Evolutionary conservation across 208 protist genomes (phyloP).

Genomic region (Phytomonas sp.): DNA sequence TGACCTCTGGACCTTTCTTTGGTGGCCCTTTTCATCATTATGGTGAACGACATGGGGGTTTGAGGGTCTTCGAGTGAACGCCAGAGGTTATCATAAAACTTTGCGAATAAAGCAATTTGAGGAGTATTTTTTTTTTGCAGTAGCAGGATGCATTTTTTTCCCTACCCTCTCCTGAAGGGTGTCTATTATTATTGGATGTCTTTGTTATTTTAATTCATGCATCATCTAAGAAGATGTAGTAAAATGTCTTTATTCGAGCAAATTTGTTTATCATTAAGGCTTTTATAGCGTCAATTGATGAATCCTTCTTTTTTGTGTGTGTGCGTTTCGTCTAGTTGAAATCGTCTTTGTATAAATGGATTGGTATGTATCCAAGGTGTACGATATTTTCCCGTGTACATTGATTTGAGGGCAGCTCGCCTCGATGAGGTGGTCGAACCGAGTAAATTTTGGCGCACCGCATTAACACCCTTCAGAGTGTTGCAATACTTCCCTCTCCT

Average conservation of each 20-base stretch:
- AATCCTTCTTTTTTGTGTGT: slow-evolving; percentile 8
- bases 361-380: neutral
- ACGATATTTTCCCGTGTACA: neutral
- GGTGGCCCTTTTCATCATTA: neutral
- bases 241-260: neutral
- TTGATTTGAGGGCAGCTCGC: neutral
- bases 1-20: neutral
- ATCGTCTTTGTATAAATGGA: neutral
- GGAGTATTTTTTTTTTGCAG: neutral
- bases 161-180: neutral
- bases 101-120: neutral
- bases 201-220: neutral
- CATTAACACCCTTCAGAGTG: neutral
- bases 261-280: neutral
- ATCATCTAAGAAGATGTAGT: neutral
- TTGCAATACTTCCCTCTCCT: neutral
- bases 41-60: neutral
- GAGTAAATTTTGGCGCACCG: neutral
- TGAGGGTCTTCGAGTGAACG: neutral
- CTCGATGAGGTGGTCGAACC: neutral
- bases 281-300: neutral
- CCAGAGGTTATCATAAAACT: neutral
- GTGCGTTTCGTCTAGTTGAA: neutral
- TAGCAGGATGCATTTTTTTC: neutral
- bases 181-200: no score